phyloP scores from a whole-genome alignment of 1,284 basidiomycete genomes.

The Trametes sp. region DNA sequence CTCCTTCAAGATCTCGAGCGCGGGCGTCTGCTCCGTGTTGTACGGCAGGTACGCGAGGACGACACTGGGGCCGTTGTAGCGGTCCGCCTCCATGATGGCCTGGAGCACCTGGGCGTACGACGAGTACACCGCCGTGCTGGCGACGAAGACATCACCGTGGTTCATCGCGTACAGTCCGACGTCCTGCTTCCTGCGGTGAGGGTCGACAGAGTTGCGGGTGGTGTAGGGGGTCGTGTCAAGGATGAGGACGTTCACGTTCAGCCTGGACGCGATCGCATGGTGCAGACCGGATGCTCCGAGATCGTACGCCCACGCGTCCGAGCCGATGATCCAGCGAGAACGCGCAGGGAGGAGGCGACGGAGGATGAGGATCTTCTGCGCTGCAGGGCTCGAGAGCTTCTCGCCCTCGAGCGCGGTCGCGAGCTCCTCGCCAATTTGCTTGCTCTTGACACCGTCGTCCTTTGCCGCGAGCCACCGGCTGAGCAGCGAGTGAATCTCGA shows the following conservation, averaged over 20 bases:
- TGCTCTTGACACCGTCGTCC: constrained; percentile 65
- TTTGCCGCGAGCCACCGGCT: constrained; percentile 82
- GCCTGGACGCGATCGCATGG: constrained; percentile 89
- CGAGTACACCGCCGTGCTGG: constrained; percentile 94
- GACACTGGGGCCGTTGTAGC: constrained; percentile 89
- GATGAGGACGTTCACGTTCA: constrained; percentile 95
- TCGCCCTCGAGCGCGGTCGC: constrained; percentile 59
- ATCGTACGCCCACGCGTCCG: constrained; percentile 98
- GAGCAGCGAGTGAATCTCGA: constrained; percentile 75
- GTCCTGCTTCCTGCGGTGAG: constrained; percentile 87
- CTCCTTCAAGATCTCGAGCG: constrained; percentile 92
- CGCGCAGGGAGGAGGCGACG: constrained; percentile 68
- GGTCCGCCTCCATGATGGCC: constrained; percentile 91
- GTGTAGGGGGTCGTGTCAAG: constrained; percentile 94
- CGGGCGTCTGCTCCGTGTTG: constrained; percentile 75
- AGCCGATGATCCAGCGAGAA: constrained; percentile 96
- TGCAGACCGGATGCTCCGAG: constrained; percentile 96
- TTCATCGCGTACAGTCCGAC: constrained; percentile 98
- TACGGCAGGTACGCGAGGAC: constrained; percentile 97
- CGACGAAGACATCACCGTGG: constrained; percentile 96
- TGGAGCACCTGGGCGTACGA: constrained; percentile 97
- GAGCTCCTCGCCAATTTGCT: constrained; percentile 67
- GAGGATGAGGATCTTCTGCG: constrained; percentile 65
- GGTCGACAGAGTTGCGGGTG: constrained; percentile 73
- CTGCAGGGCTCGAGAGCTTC: constrained; percentile 51